Percentiles rank a stretch among this genome's conserved stretches.
Evolutionary conservation across 2,329 filamentous ascomycete species (phyloP).

Genomic region (Diplodia intermedia): DNA sequence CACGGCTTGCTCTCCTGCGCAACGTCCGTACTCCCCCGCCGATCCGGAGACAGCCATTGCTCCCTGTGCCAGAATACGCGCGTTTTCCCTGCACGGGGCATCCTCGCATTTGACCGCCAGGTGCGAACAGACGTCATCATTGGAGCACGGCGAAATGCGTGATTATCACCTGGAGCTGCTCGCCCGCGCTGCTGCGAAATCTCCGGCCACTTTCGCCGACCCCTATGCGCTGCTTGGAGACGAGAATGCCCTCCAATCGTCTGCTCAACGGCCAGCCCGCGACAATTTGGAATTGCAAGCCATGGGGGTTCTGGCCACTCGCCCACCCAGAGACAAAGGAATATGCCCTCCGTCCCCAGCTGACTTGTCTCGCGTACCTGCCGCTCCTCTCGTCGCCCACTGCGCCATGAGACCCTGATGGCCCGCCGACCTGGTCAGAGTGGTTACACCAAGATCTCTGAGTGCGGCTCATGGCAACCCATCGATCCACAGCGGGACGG

Average conservation of each 20-base stretch:
- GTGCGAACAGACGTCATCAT: slow-evolving; percentile 23
- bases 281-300: slow-evolving; percentile 20
- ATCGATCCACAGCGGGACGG: slow-evolving; percentile 27
- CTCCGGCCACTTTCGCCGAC: slow-evolving; percentile 28
- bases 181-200: background rate
- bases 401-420: slow-evolving; percentile 21
- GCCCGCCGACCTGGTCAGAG: background rate
- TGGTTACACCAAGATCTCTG: slow-evolving; percentile 7
- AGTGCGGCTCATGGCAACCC: slow-evolving; percentile 23
- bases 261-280: slow-evolving; percentile 19
- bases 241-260: slow-evolving; percentile 7
- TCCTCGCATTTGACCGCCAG: slow-evolving; percentile 22
- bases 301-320: slow-evolving; percentile 16
- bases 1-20: background rate
- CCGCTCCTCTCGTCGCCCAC: slow-evolving; percentile 1
- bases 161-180: slow-evolving; percentile 4
- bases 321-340: slow-evolving; percentile 24
- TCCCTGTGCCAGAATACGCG: slow-evolving; percentile 6
- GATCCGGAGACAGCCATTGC: slow-evolving; percentile 24
- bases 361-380: slow-evolving; percentile 30
- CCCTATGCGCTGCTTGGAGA: slow-evolving; percentile 11
- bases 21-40: background rate
- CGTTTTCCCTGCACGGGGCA: slow-evolving; percentile 24
- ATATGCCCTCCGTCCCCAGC: slow-evolving; percentile 14
- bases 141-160: slow-evolving; percentile 24